Percentiles rank a stretch among this genome's conserved stretches.
These are phyloP conservation scores for Hypoxylon sp. DNA, from an alignment of 2,329 filamentous ascomycete genomes.

Conservation along the genomic window DNA sequence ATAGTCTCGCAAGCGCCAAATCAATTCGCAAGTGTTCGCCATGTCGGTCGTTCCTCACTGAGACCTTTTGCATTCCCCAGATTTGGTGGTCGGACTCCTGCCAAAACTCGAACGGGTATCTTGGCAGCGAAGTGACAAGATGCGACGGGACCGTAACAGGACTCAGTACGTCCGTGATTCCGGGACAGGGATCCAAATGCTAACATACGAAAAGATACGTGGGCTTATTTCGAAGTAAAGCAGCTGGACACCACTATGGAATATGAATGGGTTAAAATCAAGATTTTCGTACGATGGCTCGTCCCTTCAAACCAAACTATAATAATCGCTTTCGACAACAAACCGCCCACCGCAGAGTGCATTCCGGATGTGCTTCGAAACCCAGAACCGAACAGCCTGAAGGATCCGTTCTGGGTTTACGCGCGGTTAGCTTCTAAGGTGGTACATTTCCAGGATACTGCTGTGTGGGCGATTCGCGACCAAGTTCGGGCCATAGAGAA, in stretches of 20 bases:
- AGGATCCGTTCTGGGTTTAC: conserved; percentile 1
- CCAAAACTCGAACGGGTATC: neutral
- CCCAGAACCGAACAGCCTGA: neutral
- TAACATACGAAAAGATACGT: neutral
- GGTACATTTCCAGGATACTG: neutral
- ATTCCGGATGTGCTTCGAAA: neutral
- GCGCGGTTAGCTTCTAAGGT: neutral
- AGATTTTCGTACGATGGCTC: neutral
- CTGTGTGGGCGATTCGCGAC: neutral
- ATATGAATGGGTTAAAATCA: neutral
- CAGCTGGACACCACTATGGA: neutral
- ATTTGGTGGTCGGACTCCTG: neutral
- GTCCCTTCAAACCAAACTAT: neutral
- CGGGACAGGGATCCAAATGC: neutral
- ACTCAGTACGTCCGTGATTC: neutral
- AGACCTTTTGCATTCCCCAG: neutral
- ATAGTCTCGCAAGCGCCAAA: neutral
- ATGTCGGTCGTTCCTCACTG: neutral
- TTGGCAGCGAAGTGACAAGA: conserved; percentile 1
- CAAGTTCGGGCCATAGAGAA: neutral
- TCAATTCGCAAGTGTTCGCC: neutral
- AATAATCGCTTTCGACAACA: neutral
- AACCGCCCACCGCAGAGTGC: neutral
- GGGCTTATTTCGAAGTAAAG: neutral
- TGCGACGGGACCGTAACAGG: neutral